Evolutionary conservation across 2,329 filamentous ascomycete species (phyloP).

Genomic region (Lizonia empirigonia): DNA sequence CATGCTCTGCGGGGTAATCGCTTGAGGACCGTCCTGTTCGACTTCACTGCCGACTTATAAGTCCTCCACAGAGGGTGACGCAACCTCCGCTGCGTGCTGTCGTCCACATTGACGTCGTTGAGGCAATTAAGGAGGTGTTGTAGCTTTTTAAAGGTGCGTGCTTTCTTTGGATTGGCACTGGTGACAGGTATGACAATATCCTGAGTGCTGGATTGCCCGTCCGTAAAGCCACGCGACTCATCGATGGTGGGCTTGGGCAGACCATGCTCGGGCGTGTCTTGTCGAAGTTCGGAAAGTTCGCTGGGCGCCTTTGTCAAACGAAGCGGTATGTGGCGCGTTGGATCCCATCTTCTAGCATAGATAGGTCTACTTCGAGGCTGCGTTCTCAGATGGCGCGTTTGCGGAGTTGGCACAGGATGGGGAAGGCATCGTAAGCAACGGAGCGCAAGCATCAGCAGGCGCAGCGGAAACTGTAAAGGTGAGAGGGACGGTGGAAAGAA

Average conservation of each 20-base stretch:
- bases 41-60: constrained; percentile 33
- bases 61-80: constrained; percentile 37
- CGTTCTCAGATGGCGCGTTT: constrained; percentile 33
- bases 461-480: neutral
- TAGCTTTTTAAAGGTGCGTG: constrained; percentile 11
- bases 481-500: neutral
- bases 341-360: constrained; percentile 37
- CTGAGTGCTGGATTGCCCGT: neutral
- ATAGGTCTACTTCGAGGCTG: constrained; percentile 28
- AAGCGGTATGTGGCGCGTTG: constrained; percentile 23
- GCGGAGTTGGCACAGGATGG: constrained; percentile 22
- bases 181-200: neutral
- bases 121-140: constrained; percentile 21
- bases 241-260: neutral
- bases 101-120: no score
- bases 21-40: no score
- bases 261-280: constrained; percentile 2
- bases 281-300: neutral
- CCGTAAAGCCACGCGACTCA: no score
- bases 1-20: constrained; percentile 33
- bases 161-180: neutral
- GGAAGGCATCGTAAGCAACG: constrained; percentile 29
- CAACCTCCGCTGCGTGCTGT: no score
- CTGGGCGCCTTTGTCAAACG: neutral
- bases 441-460: constrained; percentile 35